A percentile compares a stretch with the other conserved stretches of the same genome.
phyloP scores from a whole-genome alignment of 176 grass and related monocot genomes.

The Alloteropsis semialata region DNA sequence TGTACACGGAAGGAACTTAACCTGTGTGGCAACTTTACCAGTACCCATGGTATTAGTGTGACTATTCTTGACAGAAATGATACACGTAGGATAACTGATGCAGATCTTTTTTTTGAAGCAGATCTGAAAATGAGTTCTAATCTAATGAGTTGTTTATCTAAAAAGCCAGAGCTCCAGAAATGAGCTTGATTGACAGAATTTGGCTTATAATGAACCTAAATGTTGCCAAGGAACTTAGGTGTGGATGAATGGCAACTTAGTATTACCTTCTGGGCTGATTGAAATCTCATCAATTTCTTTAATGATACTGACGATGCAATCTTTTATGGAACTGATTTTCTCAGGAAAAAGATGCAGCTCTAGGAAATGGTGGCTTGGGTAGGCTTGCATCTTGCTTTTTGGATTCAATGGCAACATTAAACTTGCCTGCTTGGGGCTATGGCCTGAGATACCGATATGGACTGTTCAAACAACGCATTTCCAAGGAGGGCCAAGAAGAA shows the following conservation, averaged over 20 bases:
- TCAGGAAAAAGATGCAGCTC: conserved; percentile 88
- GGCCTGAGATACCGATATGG: conserved; percentile 94
- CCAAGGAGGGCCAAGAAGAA: conserved; percentile 89
- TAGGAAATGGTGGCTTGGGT: conserved; percentile 98
- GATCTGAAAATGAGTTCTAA: not conserved
- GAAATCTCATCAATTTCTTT: conserved; percentile 9
- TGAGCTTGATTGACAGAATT: not conserved
- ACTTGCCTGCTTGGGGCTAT: conserved; percentile 98
- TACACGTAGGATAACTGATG: not conserved
- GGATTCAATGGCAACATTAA: conserved; percentile 97
- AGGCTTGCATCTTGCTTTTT: conserved; percentile 98
- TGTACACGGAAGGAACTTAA: not conserved
- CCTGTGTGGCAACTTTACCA: not conserved
- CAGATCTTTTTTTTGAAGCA: not conserved
- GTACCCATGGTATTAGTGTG: not conserved
- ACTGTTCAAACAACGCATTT: conserved; percentile 79
- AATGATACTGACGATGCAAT: not conserved
- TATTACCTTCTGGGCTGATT: not conserved
- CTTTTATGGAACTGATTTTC: conserved; percentile 1
- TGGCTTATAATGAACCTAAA: not conserved
- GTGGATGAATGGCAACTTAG: not conserved
- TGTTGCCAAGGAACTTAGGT: not conserved
- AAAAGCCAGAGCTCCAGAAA: not conserved
- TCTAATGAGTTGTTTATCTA: conserved; percentile 20
- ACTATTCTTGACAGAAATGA: not conserved